These are phyloP conservation scores for Backusella circina DNA, from an alignment of 192 early-diverging fungal genomes.

Conservation along the genomic window DNA sequence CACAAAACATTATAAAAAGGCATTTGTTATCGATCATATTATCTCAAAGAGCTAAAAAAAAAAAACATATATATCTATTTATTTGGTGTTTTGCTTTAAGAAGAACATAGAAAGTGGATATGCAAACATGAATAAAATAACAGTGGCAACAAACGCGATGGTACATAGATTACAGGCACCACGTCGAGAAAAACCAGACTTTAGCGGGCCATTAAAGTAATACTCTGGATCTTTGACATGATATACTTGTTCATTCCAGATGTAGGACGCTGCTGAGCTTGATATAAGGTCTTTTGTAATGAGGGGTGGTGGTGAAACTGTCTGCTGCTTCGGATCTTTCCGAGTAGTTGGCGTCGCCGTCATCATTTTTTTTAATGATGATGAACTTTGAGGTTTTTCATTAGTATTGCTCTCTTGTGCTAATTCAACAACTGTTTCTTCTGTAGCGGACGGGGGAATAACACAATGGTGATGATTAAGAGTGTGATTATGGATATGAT, in stretches of 20 bases:
- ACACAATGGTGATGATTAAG: neutral
- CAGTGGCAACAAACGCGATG: neutral
- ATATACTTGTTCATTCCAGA: neutral
- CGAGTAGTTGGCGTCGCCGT: neutral
- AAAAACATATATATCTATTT: neutral
- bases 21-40: neutral
- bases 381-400: neutral
- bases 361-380: neutral
- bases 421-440: neutral
- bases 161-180: conserved; percentile 1
- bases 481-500: neutral
- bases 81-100: neutral
- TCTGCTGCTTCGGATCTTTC: neutral
- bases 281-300: conserved; percentile 2
- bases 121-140: conserved; percentile 7
- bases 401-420: neutral
- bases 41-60: neutral
- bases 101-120: neutral
- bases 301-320: neutral
- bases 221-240: neutral
- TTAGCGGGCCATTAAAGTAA: neutral
- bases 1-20: neutral
- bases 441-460: neutral
- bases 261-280: neutral
- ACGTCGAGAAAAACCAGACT: neutral